These are phyloP conservation scores for Boletales sp. DNA, from an alignment of 768 basidiomycete species.

Conservation along the genomic window DNA sequence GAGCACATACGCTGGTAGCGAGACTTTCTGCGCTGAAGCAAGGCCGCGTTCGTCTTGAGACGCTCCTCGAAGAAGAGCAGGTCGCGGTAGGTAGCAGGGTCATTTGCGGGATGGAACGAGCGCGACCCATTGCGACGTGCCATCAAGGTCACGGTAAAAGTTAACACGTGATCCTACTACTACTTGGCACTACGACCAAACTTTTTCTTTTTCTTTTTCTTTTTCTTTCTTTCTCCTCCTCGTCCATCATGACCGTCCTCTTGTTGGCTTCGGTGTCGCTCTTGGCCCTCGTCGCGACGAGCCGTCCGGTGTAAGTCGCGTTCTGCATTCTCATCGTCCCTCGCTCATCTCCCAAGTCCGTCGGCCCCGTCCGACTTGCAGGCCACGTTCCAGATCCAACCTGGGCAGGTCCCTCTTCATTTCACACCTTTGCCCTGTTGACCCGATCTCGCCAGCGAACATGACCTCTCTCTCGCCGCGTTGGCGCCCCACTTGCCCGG, in stretches of 20 bases:
- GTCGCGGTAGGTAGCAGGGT: constrained; percentile 80
- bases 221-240: too few species aligned
- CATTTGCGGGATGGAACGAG: constrained; percentile 58
- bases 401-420: constrained; percentile 31
- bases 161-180: constrained; percentile 19
- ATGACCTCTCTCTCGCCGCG: constrained; percentile 4
- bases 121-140: neutral
- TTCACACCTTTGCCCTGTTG: neutral
- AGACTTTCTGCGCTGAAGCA: constrained; percentile 71
- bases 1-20: constrained; percentile 69
- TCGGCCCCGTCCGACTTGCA: constrained; percentile 25
- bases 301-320: neutral
- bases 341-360: too few species aligned
- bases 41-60: constrained; percentile 90
- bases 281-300: too few species aligned
- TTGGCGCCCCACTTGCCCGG: too few species aligned
- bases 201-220: too few species aligned
- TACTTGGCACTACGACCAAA: constrained; percentile 9
- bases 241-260: too few species aligned
- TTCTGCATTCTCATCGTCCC: neutral
- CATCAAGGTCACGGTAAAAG: neutral
- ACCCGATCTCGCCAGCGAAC: constrained; percentile 4
- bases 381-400: constrained; percentile 33
- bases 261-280: too few species aligned
- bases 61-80: constrained; percentile 92